A percentile compares a stretch with the other conserved stretches of the same genome.
These are phyloP conservation scores for Catharanthus roseus DNA, from an alignment of 257 asterid species.

Conservation along the genomic window DNA sequence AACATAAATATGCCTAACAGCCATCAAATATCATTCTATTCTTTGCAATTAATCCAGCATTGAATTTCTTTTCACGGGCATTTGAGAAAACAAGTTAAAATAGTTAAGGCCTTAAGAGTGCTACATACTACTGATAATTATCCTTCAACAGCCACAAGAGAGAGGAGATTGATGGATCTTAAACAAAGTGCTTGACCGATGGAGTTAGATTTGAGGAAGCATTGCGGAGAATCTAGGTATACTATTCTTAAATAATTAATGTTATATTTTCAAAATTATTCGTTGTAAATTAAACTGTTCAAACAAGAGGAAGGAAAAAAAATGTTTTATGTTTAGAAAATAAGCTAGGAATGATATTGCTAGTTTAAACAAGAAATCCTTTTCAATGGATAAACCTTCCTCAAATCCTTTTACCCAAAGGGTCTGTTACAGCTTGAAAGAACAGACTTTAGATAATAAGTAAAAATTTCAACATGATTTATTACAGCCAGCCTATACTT, in stretches of 20 bases:
- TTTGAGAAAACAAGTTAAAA: neutral
- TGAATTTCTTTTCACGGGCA: neutral
- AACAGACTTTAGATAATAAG: neutral
- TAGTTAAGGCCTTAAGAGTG: neutral
- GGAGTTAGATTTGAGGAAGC: neutral
- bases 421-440: neutral
- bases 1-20: neutral
- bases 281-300: neutral
- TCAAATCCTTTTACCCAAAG: neutral
- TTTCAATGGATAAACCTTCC: neutral
- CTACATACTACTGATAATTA: neutral
- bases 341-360: neutral
- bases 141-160: no score
- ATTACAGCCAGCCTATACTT: neutral
- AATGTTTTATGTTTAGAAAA: neutral
- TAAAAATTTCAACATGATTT: neutral
- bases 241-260: neutral
- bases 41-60: neutral
- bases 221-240: no score
- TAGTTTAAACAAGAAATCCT: neutral
- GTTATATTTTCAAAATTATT: no score
- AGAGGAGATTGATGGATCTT: neutral
- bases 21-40: neutral
- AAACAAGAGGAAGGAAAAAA: neutral
- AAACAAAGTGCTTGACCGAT: neutral